Conservation (phyloP, 1,139 yeast genomes). For the Entelexis paramagnoliae region DNA sequence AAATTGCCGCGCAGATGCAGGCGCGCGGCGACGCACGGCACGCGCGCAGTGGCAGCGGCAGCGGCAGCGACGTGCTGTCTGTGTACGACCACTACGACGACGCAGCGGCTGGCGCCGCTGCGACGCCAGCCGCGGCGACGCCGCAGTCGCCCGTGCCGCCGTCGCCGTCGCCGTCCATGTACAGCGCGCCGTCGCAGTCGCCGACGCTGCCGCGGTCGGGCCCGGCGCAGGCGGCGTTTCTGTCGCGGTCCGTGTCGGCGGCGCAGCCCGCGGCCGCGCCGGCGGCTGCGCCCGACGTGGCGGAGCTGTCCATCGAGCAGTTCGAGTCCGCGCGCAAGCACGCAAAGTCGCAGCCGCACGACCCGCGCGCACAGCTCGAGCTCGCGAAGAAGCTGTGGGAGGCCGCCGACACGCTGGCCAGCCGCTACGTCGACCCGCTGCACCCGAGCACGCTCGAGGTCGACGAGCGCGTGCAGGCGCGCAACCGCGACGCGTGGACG, state of each 20-base stretch:
- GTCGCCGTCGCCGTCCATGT: background rate
- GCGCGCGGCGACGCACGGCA: background rate
- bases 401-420: slow-evolving; percentile 30
- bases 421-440: slow-evolving; percentile 29
- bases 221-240: background rate
- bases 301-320: slow-evolving; percentile 21
- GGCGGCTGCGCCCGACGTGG: background rate
- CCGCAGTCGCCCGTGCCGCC: too few relatives aligned
- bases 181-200: too few relatives aligned
- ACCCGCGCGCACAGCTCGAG: slow-evolving; percentile 31
- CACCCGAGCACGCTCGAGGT: slow-evolving; percentile 27
- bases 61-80: background rate
- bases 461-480: slow-evolving; percentile 38
- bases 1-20: background rate
- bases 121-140: background rate
- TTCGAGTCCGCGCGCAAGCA: slow-evolving; percentile 28
- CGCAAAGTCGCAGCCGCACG: slow-evolving; percentile 29
- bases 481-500: slow-evolving; percentile 46
- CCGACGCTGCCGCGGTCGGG: slow-evolving; percentile 1
- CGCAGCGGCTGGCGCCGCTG: background rate
- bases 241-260: background rate
- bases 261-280: background rate
- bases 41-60: background rate
- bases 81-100: background rate
- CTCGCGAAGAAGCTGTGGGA: slow-evolving; percentile 33